These are phyloP conservation scores for Plasmodium gallinaceum DNA, from an alignment of 169 alveolate genomes.

Conservation along the genomic window DNA sequence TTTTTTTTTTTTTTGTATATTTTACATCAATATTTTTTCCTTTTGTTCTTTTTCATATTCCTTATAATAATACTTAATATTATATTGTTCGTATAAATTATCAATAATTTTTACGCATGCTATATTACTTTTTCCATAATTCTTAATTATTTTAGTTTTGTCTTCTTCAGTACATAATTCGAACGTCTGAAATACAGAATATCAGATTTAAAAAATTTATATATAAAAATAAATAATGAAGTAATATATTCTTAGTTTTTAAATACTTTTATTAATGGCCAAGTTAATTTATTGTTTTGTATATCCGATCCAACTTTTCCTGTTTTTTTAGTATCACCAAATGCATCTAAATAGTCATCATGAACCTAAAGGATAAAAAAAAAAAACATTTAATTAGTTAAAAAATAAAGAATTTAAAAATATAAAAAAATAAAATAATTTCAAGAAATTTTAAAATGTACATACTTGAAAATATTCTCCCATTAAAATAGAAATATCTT, in stretches of 20 bases:
- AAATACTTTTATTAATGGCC: slow-evolving; percentile 83
- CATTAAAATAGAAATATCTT: slow-evolving; percentile 78
- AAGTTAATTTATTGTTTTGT: slow-evolving; percentile 84
- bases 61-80: slow-evolving; percentile 70
- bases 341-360: slow-evolving; percentile 84
- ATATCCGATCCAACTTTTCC: slow-evolving; percentile 88
- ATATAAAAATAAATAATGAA: not conserved
- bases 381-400: not conserved
- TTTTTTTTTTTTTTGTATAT: not conserved
- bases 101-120: slow-evolving; percentile 80
- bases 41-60: slow-evolving; percentile 77
- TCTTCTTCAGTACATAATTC: slow-evolving; percentile 79
- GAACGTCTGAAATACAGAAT: slow-evolving; percentile 69
- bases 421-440: not conserved
- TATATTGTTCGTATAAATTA: slow-evolving; percentile 78
- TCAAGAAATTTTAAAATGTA: not conserved
- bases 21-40: slow-evolving; percentile 78
- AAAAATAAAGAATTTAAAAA: not conserved
- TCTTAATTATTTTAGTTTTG: slow-evolving; percentile 73
- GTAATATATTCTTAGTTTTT: not conserved
- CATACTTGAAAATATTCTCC: slow-evolving; percentile 86
- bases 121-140: slow-evolving; percentile 80
- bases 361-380: slow-evolving; percentile 76
- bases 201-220: not conserved
- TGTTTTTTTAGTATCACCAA: slow-evolving; percentile 77